Percentiles rank a stretch among this genome's conserved stretches.
These are phyloP conservation scores for Teratosphaeria zuluensis DNA, from an alignment of 2,329 filamentous ascomycete species.

Conservation along the genomic window DNA sequence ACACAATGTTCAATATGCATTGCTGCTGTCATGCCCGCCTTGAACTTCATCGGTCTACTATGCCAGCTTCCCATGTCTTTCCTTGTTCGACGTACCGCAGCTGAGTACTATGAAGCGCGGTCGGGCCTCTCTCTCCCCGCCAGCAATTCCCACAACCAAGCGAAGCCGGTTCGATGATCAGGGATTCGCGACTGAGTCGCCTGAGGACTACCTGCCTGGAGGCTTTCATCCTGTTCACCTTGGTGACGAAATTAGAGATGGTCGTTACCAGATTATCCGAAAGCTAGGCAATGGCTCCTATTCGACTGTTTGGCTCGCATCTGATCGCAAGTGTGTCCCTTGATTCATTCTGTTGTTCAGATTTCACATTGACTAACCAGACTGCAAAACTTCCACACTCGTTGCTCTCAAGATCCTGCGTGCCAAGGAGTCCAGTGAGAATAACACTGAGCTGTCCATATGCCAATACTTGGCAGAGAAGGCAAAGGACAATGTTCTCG, in stretches of 20 bases:
- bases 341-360: neutral
- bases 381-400: neutral
- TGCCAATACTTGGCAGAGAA: neutral
- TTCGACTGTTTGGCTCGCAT: conserved; percentile 26
- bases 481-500: no score
- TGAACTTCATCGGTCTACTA: no score
- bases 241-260: conserved; percentile 20
- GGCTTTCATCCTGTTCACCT: conserved; percentile 28
- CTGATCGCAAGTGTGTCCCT: neutral
- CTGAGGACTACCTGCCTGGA: conserved; percentile 6
- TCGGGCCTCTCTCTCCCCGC: no score
- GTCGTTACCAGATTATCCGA: conserved; percentile 28
- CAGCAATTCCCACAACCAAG: no score
- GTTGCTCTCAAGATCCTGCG: neutral
- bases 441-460: neutral
- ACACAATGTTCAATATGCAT: no score
- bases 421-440: neutral
- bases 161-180: no score
- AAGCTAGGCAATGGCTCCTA: conserved; percentile 30
- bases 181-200: no score
- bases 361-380: neutral
- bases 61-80: no score
- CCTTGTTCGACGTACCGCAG: no score
- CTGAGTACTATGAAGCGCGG: no score
- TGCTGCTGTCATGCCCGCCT: no score